These are phyloP conservation scores for Neurospora crassa DNA, from an alignment of 2,329 filamentous ascomycete genomes.

Conservation along the genomic window DNA sequence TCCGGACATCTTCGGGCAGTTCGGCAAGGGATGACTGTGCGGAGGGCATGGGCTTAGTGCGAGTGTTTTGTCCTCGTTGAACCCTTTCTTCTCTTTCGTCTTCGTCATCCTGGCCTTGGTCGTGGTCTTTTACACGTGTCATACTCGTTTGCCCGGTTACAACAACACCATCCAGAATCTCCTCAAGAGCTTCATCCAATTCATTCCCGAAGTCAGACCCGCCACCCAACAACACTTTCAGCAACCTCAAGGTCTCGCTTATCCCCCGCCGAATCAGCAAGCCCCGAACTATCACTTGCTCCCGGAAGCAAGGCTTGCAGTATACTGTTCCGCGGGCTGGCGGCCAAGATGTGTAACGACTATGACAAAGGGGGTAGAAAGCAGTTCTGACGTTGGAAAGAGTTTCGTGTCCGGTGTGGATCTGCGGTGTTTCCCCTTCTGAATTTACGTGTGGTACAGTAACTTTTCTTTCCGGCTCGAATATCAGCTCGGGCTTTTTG, in stretches of 20 bases:
- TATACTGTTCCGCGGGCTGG: neutral
- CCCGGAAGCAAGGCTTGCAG: neutral
- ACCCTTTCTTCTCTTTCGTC: neutral
- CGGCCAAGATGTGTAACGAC: neutral
- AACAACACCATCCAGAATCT: neutral
- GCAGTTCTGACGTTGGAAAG: neutral
- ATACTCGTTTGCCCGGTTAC: neutral
- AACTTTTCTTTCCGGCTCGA: neutral
- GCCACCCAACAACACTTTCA: neutral
- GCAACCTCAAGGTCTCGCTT: neutral
- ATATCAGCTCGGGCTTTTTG: neutral
- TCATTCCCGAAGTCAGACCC: neutral
- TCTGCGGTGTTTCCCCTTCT: neutral
- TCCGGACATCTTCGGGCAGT: neutral
- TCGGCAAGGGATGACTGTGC: neutral
- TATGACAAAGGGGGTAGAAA: neutral
- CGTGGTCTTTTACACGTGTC: neutral
- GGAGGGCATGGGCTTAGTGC: neutral
- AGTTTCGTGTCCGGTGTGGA: neutral
- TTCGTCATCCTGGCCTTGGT: neutral
- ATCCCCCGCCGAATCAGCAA: neutral
- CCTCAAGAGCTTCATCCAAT: neutral
- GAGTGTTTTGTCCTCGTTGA: neutral
- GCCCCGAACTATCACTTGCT: neutral
- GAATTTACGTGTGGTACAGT: neutral